Base-by-base conservation (phyloP, 2,329 filamentous ascomycete genomes). In the Pseudogymnoascus sp. region DNA sequence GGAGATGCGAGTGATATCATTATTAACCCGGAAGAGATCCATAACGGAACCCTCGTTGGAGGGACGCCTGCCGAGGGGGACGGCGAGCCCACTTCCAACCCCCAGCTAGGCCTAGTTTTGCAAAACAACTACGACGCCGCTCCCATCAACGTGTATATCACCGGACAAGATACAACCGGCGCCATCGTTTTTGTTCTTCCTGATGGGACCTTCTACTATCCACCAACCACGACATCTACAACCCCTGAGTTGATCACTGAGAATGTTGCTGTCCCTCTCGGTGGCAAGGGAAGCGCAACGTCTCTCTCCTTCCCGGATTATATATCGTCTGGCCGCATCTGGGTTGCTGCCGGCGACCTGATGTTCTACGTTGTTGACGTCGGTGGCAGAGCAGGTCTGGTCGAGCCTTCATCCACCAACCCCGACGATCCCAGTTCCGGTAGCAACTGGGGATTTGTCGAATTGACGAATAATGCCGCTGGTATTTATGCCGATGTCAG, bases 391-490 rank as follows among this genome's bases (percentile, higher is more conserved):
- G 86, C 89, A 6, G 86, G 84, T 1, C 79, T 93, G 13, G 89
- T 92, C 47, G 89, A 92, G 75, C 90, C 90, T 0, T 87, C 86
- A 8, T 84, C 87, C 26, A 87, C 83, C 33, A 92, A 92, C 73
- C 73, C 79, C 0, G 73, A 79, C 0, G 87, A 90, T 69, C 74
- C 80, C 1, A 90, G 89, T 72, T 85, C 85, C 71, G 76, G 81
- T 37, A 75, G 82, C 53, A 75, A 79, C 64, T 90, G 87, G 87
- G 82, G 80, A 29, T 90, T 90, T 71, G 85, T 81, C 76, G 87
- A 90, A 74, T 86, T 89, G 69, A 88, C 86, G 14, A 88, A 82
- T 74, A 88, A 88, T 73, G 69, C 74, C 37, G 70, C 72, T 33
- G 79, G 88, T 73, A 75, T 89, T 4, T 90, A 84, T 70, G 85